Evolutionary conservation across 2,329 filamentous ascomycete species (phyloP).

Genomic region (Cladophialophora chaetospira): DNA sequence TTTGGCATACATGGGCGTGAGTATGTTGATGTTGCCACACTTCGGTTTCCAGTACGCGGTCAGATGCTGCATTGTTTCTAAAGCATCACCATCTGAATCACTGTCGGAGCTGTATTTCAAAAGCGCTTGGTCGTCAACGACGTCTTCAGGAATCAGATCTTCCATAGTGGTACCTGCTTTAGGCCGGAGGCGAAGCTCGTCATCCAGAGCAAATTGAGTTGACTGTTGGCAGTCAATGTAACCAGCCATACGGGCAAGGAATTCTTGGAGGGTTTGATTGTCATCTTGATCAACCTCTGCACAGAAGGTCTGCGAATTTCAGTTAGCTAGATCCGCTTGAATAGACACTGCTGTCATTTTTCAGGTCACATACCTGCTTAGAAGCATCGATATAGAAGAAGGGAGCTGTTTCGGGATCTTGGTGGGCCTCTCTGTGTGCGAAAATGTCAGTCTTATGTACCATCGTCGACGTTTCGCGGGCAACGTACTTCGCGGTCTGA

Average conservation of each 20-base stretch:
- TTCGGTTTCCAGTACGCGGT: slow-evolving; percentile 29
- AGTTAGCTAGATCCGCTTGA: slow-evolving; percentile 11
- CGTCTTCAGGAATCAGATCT: slow-evolving; percentile 18
- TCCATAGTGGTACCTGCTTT: slow-evolving; percentile 21
- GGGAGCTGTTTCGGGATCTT: slow-evolving; percentile 19
- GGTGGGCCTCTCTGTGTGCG: slow-evolving; percentile 18
- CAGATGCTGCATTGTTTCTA: slow-evolving; percentile 21
- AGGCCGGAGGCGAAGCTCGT: slow-evolving; percentile 22
- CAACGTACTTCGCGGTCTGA: slow-evolving; percentile 19
- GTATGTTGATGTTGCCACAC: slow-evolving; percentile 28
- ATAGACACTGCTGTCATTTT: not conserved
- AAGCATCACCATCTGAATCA: slow-evolving; percentile 26
- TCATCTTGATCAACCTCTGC: slow-evolving; percentile 25
- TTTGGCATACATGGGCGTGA: slow-evolving; percentile 26
- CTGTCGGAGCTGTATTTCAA: slow-evolving; percentile 27
- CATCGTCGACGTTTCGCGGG: not conserved
- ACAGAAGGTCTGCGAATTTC: slow-evolving; percentile 19
- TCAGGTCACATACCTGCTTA: slow-evolving; percentile 12
- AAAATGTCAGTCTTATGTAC: not conserved
- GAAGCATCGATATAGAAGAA: slow-evolving; percentile 26
- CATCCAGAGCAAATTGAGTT: slow-evolving; percentile 14
- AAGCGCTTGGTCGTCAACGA: not conserved
- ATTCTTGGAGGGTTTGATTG: slow-evolving; percentile 11
- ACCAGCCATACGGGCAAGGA: slow-evolving; percentile 21
- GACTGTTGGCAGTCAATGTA: slow-evolving; percentile 23